Percentiles rank a stretch among this genome's conserved stretches.
phyloP scores from a whole-genome alignment of 2,329 filamentous ascomycete genomes.

The Magnaporthiopsis rhizophila region DNA sequence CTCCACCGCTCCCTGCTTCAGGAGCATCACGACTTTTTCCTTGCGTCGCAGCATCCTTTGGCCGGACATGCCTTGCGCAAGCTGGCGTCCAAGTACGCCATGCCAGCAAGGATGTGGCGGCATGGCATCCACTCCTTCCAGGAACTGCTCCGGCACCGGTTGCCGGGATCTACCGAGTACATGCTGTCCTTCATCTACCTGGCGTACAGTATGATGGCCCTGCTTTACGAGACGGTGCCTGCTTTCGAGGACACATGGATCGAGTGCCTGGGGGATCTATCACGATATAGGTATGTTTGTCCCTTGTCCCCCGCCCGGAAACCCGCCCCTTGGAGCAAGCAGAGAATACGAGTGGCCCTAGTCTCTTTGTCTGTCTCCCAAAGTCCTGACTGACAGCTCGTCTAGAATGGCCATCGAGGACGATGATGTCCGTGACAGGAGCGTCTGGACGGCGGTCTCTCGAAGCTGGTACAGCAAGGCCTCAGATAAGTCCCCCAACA shows the following conservation, averaged over 20 bases:
- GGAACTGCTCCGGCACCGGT: conserved; percentile 63
- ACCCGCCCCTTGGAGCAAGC: no score
- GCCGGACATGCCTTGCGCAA: conserved; percentile 36
- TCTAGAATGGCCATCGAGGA: conserved; percentile 81
- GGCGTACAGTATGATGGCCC: conserved; percentile 82
- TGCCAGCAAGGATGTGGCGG: conserved; percentile 92
- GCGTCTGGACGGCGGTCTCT: conserved; percentile 74
- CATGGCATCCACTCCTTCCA: conserved; percentile 84
- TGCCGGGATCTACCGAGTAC: conserved; percentile 73
- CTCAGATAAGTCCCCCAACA: conserved; percentile 64
- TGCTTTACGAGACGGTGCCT: conserved; percentile 78
- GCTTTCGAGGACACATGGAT: conserved; percentile 86
- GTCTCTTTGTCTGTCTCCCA: no score
- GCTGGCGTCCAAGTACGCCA: conserved; percentile 72
- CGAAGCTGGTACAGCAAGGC: conserved; percentile 79
- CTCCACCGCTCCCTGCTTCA: conserved; percentile 73
- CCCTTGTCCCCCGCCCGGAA: no score
- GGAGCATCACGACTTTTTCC: conserved; percentile 79
- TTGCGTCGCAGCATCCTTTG: conserved; percentile 79
- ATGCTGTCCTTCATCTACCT: conserved; percentile 89
- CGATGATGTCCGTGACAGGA: conserved; percentile 63
- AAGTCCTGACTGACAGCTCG: neutral
- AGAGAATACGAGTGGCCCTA: no score
- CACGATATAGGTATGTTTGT: conserved; percentile 49
- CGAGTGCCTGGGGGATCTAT: conserved; percentile 82